Base-by-base conservation (phyloP, 139 green algal species). In the Spirogloea muscicola region DNA sequence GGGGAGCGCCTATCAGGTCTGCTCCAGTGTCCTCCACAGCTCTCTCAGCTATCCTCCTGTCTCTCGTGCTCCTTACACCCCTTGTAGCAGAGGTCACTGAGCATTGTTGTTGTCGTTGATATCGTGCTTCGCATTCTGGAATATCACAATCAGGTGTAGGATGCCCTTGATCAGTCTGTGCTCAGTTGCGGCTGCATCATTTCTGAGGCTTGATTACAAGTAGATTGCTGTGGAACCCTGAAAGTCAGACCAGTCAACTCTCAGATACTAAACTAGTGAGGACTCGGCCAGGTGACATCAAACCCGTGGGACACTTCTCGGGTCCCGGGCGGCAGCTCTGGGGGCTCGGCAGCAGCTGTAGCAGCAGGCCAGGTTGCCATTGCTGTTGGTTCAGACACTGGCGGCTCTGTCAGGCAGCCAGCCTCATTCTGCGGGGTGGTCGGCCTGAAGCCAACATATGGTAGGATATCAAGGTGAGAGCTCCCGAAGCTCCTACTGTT, bases 381-480 rank as follows among this genome's bases (percentile, higher is more conserved):
- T 3, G 84, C 90, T 2, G 83, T 99, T 1, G 95, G 95, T 29
- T 90, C 65, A 36, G 95, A 99, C 74, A 99, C 95, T 33, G 91
- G 94, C 41, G 94, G 94, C 57, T 91, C 82, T 82, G 95, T 99
- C 31, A 82, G 94, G 1, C 92, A 96, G 84, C 94, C 94, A 7
- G 94, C 94, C 0, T 86, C 90, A 70, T 98, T 97, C 72, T 98
- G 94, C 68, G 94, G 94, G 3, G 36, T 79, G 1, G 92, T 98
- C 6, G 94, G 94, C 2, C 51, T 99, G 6, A 99, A 99, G 86
- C 94, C 94, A 3, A 97, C 89, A 1, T 99, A 98, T 60, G 94
- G 94, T 1, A 84, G 84, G 0, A 87, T 98, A 10, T 95, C 88
- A 0, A 86, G 94, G 6, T 64, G n/a, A n/a, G n/a, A n/a, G n/a